Evolutionary conservation across 192 early-diverging fungal species (phyloP).

Genomic region (Ambispora gerdemannii): DNA sequence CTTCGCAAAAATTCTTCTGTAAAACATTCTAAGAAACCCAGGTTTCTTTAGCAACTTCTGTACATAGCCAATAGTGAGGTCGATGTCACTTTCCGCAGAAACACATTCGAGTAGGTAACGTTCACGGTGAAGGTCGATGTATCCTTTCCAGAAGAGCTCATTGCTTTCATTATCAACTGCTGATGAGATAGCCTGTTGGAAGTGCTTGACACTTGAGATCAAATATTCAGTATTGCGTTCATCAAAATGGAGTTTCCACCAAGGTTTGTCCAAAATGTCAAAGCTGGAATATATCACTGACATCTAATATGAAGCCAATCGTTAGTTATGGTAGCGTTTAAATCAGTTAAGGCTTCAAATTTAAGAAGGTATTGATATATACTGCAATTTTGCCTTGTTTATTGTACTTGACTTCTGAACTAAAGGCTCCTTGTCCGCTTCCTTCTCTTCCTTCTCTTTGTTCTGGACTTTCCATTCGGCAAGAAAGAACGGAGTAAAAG

Average conservation of each 20-base stretch:
- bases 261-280: conserved; percentile 22
- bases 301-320: conserved; percentile 12
- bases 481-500: too few species aligned
- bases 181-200: conserved; percentile 10
- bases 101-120: conserved; percentile 10
- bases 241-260: conserved; percentile 8
- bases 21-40: conserved; percentile 5
- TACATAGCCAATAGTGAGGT: conserved; percentile 12
- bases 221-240: conserved; percentile 10
- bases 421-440: conserved; percentile 15
- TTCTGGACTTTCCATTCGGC: too few species aligned
- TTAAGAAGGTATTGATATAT: conserved; percentile 5
- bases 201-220: not conserved
- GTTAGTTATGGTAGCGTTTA: conserved; percentile 22
- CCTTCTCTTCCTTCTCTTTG: too few species aligned
- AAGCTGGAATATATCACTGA: conserved; percentile 24
- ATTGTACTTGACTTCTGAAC: conserved; percentile 6
- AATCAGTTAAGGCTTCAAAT: conserved; percentile 22
- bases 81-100: not conserved
- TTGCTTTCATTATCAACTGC: conserved; percentile 10
- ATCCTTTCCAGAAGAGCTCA: conserved; percentile 13
- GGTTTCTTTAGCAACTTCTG: conserved; percentile 9
- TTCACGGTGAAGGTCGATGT: conserved; percentile 20
- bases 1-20: not conserved
- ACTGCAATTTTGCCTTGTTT: conserved; percentile 15